A percentile compares a stretch with the other conserved stretches of the same genome.
Conservation (phyloP, 2,329 filamentous ascomycete genomes). For the Trichoderma aggressivum region DNA sequence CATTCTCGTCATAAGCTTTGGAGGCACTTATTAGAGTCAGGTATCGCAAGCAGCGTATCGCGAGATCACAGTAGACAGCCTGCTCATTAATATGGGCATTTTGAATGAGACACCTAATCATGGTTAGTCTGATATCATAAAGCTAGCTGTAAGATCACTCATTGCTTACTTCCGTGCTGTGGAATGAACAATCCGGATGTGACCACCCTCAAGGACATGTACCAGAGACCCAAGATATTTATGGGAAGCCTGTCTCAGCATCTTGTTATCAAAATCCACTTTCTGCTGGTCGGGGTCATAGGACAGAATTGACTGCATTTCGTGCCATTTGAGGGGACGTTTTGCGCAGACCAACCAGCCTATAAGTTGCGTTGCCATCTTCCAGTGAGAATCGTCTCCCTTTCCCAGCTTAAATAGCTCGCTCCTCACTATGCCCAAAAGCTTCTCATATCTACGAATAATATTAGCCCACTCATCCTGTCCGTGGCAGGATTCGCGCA, state of each 20-base stretch:
- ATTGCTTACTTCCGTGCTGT: not conserved
- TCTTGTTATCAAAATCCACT: slow-evolving; percentile 6
- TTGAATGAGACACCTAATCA: not conserved
- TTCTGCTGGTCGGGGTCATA: not conserved
- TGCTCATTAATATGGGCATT: not conserved
- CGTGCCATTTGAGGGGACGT: not conserved
- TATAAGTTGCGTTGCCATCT: not conserved
- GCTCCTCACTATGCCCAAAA: not conserved
- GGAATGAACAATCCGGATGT: slow-evolving; percentile 4
- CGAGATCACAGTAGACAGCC: not conserved
- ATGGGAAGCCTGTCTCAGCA: not conserved
- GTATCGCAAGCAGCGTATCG: not conserved
- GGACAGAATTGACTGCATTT: slow-evolving; percentile 2
- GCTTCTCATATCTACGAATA: not conserved
- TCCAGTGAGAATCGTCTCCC: not conserved
- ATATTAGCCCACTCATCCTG: not conserved
- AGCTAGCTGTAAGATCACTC: not conserved
- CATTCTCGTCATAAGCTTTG: not conserved
- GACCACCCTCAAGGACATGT: not conserved
- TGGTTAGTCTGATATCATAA: not conserved
- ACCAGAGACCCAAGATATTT: not conserved
- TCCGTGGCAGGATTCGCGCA: accelerated
- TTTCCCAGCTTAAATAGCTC: not conserved
- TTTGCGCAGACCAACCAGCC: slow-evolving; percentile 6
- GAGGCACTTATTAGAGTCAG: not conserved